Percentiles rank a stretch among this genome's conserved stretches.
Evolutionary conservation across 192 early-diverging fungal genomes (phyloP).

Genomic region (Podila horticola): DNA sequence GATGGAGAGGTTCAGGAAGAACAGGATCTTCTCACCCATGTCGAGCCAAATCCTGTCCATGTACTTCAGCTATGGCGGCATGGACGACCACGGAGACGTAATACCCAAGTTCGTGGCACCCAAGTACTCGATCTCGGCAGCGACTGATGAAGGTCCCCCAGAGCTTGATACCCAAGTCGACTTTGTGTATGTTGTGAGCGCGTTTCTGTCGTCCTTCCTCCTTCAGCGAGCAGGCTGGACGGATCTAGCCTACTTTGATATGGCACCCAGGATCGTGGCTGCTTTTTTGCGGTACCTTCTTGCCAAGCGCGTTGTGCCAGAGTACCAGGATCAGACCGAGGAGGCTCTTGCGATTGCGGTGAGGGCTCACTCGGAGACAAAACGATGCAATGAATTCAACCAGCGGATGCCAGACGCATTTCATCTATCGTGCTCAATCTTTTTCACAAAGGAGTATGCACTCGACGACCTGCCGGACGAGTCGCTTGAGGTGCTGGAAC

Average conservation of each 20-base stretch:
- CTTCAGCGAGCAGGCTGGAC: constrained; percentile 8
- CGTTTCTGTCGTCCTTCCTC: constrained; percentile 32
- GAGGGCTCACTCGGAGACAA: constrained; percentile 10
- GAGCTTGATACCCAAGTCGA: constrained; percentile 16
- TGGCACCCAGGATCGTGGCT: constrained; percentile 28
- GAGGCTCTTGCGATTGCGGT: constrained; percentile 17
- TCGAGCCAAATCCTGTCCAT: constrained; percentile 19
- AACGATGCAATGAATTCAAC: constrained; percentile 30
- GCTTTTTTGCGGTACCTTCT: constrained; percentile 29
- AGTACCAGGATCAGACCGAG: constrained; percentile 15
- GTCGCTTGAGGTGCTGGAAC: constrained; percentile 7
- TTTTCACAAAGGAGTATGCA: neutral
- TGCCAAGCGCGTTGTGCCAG: constrained; percentile 21
- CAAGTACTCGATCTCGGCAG: neutral
- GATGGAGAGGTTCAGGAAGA: constrained; percentile 41
- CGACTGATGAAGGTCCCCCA: neutral
- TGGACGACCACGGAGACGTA: constrained; percentile 18
- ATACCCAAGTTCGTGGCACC: neutral
- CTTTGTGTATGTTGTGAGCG: constrained; percentile 15
- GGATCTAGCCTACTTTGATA: constrained; percentile 14
- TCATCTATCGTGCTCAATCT: constrained; percentile 1
- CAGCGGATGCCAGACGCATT: constrained; percentile 17
- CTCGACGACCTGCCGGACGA: constrained; percentile 7
- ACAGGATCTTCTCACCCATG: constrained; percentile 15
- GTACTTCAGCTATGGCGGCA: constrained; percentile 35